A percentile compares a stretch with the other conserved stretches of the same genome.
These are phyloP conservation scores for Yamadazyma diospyri DNA, from an alignment of 1,139 yeast species.

Conservation along the genomic window DNA sequence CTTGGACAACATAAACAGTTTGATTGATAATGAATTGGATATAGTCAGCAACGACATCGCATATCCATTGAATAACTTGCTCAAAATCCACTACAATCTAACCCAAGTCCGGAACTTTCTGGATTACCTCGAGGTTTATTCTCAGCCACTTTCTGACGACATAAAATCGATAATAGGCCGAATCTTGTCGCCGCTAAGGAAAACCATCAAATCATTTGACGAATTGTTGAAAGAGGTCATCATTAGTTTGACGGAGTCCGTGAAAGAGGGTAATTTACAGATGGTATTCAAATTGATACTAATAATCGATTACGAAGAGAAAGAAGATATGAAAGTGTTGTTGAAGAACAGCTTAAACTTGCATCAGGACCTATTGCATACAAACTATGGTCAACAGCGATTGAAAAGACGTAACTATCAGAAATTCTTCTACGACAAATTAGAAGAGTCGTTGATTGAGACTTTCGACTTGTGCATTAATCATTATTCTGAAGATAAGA, in stretches of 20 bases:
- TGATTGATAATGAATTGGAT: slow-evolving; percentile 55
- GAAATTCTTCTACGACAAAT: slow-evolving; percentile 56
- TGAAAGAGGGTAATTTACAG: slow-evolving; percentile 63
- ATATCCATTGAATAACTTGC: slow-evolving; percentile 56
- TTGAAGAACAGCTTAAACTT: slow-evolving; percentile 46
- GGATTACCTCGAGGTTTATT: slow-evolving; percentile 64
- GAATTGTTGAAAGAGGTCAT: slow-evolving; percentile 58
- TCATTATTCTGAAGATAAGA: slow-evolving; percentile 51
- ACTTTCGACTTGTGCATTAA: slow-evolving; percentile 65
- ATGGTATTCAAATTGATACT: slow-evolving; percentile 71
- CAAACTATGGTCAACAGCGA: slow-evolving; percentile 32
- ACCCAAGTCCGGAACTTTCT: slow-evolving; percentile 72
- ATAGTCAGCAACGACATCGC: slow-evolving; percentile 47
- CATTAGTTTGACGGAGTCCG: slow-evolving; percentile 61
- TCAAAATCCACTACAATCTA: slow-evolving; percentile 66
- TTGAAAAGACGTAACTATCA: slow-evolving; percentile 59
- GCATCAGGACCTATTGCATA: slow-evolving; percentile 19
- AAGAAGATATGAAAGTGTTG: slow-evolving; percentile 64
- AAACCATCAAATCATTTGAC: slow-evolving; percentile 59
- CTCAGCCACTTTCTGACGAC: slow-evolving; percentile 60
- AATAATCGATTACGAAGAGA: slow-evolving; percentile 75
- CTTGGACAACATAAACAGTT: slow-evolving; percentile 45
- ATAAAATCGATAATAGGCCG: slow-evolving; percentile 62
- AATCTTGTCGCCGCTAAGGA: slow-evolving; percentile 52
- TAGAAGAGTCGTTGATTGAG: slow-evolving; percentile 59